Base-by-base conservation (phyloP, 2,329 filamentous ascomycete genomes). In the Fulvia fulva region DNA sequence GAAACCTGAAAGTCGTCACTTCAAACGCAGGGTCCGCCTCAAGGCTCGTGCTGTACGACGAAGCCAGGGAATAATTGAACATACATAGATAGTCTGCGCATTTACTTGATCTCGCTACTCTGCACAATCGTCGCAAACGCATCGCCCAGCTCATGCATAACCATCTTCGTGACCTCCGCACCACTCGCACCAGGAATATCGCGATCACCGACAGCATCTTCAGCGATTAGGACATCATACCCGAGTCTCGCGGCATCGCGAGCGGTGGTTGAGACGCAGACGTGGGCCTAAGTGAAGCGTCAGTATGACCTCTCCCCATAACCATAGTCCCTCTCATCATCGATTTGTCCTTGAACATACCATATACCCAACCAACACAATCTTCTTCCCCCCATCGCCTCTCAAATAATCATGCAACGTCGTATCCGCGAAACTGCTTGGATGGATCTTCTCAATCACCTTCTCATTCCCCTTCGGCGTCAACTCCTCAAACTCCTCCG, bases 131-230 rank as follows among this genome's bases (percentile, higher is more conserved):
- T 87, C 0, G 78, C 86, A 71, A 88, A 87, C 1, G 77, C 81
- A 78, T 89, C 86, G 0, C 67, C 83, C 68, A 89, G 73, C 71
- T 88, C 86, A 5, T 77, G 76, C 63, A 89, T 71, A 1, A 77
- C 77, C 60, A 81, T 78, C 70, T 76, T 76, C 8, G 76, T 80
- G 22, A 87, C 67, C 56, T 85, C 79, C 11, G 79, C 78, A 0
- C 81, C 85, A 5, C 76, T 74, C 0, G 80, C 81, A 0, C 85
- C 85, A 0, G 86, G 86, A 46, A 89, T 87, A 68, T 88, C 79
- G 8, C 87, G 73, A 70, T 88, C 86, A 0, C 87, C 86, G 37
- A 89, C 80, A 0, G 78, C 85, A 68, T 88, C 87, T 64, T 81
- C 76, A 0, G 79, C 82, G 22, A 89, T 68, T 1, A 88, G 56